Conservation (phyloP, 164 flowering plant species). For the Macadamia integrifolia region DNA sequence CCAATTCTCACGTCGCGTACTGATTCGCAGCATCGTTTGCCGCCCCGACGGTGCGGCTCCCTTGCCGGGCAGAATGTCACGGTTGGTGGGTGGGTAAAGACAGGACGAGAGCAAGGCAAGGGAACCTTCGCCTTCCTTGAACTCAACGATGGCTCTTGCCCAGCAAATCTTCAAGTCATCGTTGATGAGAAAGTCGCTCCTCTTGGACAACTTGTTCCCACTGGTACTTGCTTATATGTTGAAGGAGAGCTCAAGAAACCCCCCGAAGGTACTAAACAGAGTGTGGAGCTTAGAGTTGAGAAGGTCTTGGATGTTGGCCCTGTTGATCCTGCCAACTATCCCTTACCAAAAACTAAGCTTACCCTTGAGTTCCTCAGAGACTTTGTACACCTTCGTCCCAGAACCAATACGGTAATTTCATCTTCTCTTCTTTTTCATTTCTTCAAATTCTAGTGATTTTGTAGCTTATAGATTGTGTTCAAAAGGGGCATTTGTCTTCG, state of each 20-base stretch:
- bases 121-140: slow-evolving; percentile 70
- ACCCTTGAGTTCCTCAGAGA: slow-evolving; percentile 51
- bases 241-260: slow-evolving; percentile 59
- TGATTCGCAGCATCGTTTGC: slow-evolving; percentile 44
- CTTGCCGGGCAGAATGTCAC: slow-evolving; percentile 43
- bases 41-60: slow-evolving; percentile 56
- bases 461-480: too few species aligned
- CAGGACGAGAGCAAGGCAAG: slow-evolving; percentile 56
- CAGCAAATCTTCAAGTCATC: slow-evolving; percentile 22
- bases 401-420: slow-evolving; percentile 66
- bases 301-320: slow-evolving; percentile 65
- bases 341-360: slow-evolving; percentile 56
- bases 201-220: slow-evolving; percentile 36
- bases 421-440: background rate
- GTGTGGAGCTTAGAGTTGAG: slow-evolving; percentile 63
- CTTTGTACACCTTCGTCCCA: slow-evolving; percentile 63
- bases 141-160: slow-evolving; percentile 33
- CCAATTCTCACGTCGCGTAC: slow-evolving; percentile 66
- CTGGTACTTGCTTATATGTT: slow-evolving; percentile 74
- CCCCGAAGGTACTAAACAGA: slow-evolving; percentile 35
- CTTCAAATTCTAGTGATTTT: background rate
- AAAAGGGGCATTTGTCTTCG: too few species aligned
- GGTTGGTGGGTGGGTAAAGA: too few species aligned
- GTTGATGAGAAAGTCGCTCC: slow-evolving; percentile 20
- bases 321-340: slow-evolving; percentile 57